Conservation (phyloP, 257 asterid species). For the Penstemon eatonii region DNA sequence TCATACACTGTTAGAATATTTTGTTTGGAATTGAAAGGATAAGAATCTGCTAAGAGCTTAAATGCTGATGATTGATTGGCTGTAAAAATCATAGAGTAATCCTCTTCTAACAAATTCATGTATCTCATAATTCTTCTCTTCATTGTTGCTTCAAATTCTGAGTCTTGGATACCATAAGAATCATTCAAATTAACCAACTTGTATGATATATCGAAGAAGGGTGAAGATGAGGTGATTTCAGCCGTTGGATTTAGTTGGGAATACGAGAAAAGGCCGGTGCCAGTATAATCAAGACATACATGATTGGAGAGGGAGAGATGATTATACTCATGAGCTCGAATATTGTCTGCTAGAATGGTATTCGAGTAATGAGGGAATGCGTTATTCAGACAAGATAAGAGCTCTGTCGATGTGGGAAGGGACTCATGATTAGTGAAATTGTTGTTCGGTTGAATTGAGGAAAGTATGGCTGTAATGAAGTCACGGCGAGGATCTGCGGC, state of each 20-base stretch:
- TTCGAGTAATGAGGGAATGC: conserved; percentile 44
- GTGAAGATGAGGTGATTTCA: conserved; percentile 49
- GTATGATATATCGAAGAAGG: conserved; percentile 55
- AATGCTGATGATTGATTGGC: conserved; percentile 77
- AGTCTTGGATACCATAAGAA: conserved; percentile 45
- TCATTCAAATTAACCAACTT: conserved; percentile 46
- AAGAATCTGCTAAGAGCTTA: conserved; percentile 62
- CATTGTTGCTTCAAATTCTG: conserved; percentile 45
- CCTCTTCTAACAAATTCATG: conserved; percentile 70
- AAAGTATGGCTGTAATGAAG: conserved; percentile 42
- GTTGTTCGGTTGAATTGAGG: conserved; percentile 48
- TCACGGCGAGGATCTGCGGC: conserved; percentile 33
- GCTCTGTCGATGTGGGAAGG: conserved; percentile 47
- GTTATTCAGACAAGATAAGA: conserved; percentile 32
- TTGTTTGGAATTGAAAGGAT: conserved; percentile 51
- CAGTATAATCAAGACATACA: conserved; percentile 74
- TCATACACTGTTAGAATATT: conserved; percentile 66
- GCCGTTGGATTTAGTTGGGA: conserved; percentile 40
- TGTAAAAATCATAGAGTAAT: conserved; percentile 65
- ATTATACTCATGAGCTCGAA: conserved; percentile 56
- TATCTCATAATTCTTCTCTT: conserved; percentile 51
- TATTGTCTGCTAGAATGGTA: conserved; percentile 51
- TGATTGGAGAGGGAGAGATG: conserved; percentile 46
- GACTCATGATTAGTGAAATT: conserved; percentile 78
- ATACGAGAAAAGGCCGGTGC: conserved; percentile 77